A percentile compares a stretch with the other conserved stretches of the same genome.
phyloP scores from a whole-genome alignment of 768 basidiomycete genomes.

The Boletus subcaerulescens region DNA sequence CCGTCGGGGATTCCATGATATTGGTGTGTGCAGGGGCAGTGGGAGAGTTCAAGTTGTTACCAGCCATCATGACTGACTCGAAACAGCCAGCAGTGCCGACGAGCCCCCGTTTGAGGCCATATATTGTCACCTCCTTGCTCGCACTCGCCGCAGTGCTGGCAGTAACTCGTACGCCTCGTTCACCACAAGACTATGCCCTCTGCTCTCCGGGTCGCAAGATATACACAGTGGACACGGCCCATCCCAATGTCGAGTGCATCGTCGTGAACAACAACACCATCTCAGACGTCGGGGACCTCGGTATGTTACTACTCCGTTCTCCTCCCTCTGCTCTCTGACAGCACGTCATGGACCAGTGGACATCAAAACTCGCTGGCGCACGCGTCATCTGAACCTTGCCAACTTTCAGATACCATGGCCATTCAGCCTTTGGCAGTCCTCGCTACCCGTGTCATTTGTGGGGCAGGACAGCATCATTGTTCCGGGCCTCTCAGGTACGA shows the following conservation, averaged over 20 bases:
- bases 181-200: constrained; percentile 45
- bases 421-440: constrained; percentile 17
- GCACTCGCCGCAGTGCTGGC: constrained; percentile 5
- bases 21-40: background rate
- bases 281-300: constrained; percentile 44
- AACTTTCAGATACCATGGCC: constrained; percentile 25
- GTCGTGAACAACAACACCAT: constrained; percentile 49
- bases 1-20: constrained; percentile 16
- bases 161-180: background rate
- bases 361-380: constrained; percentile 25
- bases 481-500: constrained; percentile 68
- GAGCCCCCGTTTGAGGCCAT: background rate
- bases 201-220: constrained; percentile 53
- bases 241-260: constrained; percentile 60
- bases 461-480: constrained; percentile 49
- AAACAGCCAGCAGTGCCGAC: background rate
- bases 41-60: background rate
- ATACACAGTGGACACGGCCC: constrained; percentile 63
- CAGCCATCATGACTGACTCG: background rate
- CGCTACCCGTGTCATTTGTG: constrained; percentile 24
- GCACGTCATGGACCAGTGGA: constrained; percentile 12
- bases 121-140: constrained; percentile 6
- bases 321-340: background rate
- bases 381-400: background rate
- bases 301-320: constrained; percentile 34